A percentile compares a stretch with the other conserved stretches of the same genome.
Evolutionary conservation across 192 early-diverging fungal genomes (phyloP).

Genomic region (Entomortierella chlamydospora): DNA sequence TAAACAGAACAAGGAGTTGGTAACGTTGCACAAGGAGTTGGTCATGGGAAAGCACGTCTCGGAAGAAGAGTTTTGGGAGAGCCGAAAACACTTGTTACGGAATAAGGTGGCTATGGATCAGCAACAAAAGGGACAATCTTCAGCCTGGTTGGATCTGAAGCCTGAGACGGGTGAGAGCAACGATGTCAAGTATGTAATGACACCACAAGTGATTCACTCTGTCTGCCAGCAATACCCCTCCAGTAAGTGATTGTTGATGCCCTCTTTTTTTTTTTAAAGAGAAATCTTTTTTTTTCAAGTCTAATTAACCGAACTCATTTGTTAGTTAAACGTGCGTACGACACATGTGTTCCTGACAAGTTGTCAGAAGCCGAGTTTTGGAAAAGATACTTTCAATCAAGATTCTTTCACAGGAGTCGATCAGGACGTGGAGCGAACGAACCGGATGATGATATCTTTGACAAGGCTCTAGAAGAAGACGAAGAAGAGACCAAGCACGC

Average conservation of each 20-base stretch:
- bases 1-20: slow-evolving; percentile 74
- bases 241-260: slow-evolving; percentile 48
- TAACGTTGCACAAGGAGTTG: slow-evolving; percentile 79
- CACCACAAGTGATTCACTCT: slow-evolving; percentile 87
- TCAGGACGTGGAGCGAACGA: slow-evolving; percentile 60
- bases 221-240: slow-evolving; percentile 93
- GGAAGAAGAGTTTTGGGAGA: slow-evolving; percentile 97
- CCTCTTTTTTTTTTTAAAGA: neutral
- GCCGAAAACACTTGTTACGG: slow-evolving; percentile 77
- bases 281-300: neutral
- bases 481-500: slow-evolving; percentile 65
- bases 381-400: slow-evolving; percentile 85
- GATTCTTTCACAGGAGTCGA: slow-evolving; percentile 88
- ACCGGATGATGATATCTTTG: slow-evolving; percentile 81
- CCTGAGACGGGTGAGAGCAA: slow-evolving; percentile 77
- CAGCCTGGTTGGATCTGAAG: slow-evolving; percentile 74
- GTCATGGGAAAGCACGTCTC: slow-evolving; percentile 78
- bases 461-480: slow-evolving; percentile 80
- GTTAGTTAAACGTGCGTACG: slow-evolving; percentile 83
- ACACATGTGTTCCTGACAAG: slow-evolving; percentile 84
- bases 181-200: slow-evolving; percentile 87
- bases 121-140: slow-evolving; percentile 86
- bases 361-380: slow-evolving; percentile 86
- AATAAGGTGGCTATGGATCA: slow-evolving; percentile 76
- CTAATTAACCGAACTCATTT: neutral